Evolutionary conservation across 805 yeast species (phyloP), one percentile per base, ranked within the genome.

Genomic region (Dipodascopsis tothii): DNA sequence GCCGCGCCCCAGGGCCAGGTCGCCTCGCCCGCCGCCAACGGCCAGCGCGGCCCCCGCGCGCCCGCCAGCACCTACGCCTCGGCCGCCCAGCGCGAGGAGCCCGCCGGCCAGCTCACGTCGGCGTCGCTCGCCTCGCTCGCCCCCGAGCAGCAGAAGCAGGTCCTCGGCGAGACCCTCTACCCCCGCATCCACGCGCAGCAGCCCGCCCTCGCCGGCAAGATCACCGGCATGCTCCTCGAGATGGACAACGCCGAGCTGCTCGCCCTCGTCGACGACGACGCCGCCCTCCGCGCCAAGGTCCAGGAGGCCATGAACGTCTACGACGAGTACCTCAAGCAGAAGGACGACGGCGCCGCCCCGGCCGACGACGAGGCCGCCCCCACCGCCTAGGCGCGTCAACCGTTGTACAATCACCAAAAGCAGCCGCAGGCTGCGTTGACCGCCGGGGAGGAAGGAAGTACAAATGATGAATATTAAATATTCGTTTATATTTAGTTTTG

Each of bases 191-290:
- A 81, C 55, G 79, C 87, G 56, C 79, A 80, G 59, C 94, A 87
- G 63, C 83, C 82, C 47, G 95, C 87, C 70, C 86, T 95, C 62
- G 96, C 96, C 57, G 95, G 96, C 72, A 90, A 88, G 75, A 85
- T 92, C 66, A 92, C 98, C 56, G 96, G 97, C 74, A 92, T 92
- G 97, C 79, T 92, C 74, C 78, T 92, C 64, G 96, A 88, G 65
- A 80, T 90, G 79, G 94, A 87, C 64, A 84, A 84, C 70, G 78
- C 78, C 61, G 96, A 90, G 72, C 84, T 92, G 60, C 71, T 88
- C 62, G 82, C 83, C 51, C 75, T 90, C 66, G 78, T 86, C 67
- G 94, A 85, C 63, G 92, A 88, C 66, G 95, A 86, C 55, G 87
- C 79, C 59, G 77, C 82, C 58, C 84, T 92, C 74, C 80, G 81